phyloP scores from a whole-genome alignment of 2,329 filamentous ascomycete genomes.

The Calcarisporium arbuscula region DNA sequence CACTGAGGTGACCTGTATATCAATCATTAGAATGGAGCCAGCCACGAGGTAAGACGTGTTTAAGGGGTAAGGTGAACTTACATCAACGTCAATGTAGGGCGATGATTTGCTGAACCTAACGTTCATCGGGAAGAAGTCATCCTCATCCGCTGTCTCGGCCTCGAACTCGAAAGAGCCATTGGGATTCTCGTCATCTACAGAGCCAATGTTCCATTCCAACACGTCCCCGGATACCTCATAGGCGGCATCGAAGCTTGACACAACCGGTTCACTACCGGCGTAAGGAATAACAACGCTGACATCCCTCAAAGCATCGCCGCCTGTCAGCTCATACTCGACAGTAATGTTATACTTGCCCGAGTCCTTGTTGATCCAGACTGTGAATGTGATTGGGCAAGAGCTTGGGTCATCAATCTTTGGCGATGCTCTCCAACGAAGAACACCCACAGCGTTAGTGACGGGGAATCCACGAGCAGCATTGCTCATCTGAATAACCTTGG shows the following conservation, averaged over 20 bases:
- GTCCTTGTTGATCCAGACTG: constrained; percentile 93
- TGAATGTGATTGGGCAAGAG: constrained; percentile 89
- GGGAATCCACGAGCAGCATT: constrained; percentile 87
- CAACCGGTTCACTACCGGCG: constrained; percentile 72
- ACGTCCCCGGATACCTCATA: constrained; percentile 92
- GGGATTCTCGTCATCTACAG: constrained; percentile 73
- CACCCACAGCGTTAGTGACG: constrained; percentile 86
- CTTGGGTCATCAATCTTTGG: constrained; percentile 74
- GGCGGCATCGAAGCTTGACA: constrained; percentile 88
- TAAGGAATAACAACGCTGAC: constrained; percentile 88
- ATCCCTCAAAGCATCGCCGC: constrained; percentile 70
- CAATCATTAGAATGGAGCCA: constrained; percentile 12
- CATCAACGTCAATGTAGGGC: constrained; percentile 89
- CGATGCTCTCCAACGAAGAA: constrained; percentile 85
- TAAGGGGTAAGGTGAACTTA: constrained; percentile 45
- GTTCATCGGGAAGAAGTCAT: constrained; percentile 97
- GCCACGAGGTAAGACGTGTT: not conserved
- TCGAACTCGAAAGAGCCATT: constrained; percentile 94
- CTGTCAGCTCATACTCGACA: constrained; percentile 89
- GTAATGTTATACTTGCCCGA: constrained; percentile 82
- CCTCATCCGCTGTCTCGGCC: constrained; percentile 77
- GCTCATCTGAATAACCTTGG: constrained; percentile 82
- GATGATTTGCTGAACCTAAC: constrained; percentile 80
- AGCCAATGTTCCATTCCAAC: constrained; percentile 89
- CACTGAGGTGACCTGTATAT: constrained; percentile 54